Evolutionary conservation across 805 yeast genomes (phyloP), one percentile per base, ranked within the genome.

Genomic region (Myxozyma lipomycoides): DNA sequence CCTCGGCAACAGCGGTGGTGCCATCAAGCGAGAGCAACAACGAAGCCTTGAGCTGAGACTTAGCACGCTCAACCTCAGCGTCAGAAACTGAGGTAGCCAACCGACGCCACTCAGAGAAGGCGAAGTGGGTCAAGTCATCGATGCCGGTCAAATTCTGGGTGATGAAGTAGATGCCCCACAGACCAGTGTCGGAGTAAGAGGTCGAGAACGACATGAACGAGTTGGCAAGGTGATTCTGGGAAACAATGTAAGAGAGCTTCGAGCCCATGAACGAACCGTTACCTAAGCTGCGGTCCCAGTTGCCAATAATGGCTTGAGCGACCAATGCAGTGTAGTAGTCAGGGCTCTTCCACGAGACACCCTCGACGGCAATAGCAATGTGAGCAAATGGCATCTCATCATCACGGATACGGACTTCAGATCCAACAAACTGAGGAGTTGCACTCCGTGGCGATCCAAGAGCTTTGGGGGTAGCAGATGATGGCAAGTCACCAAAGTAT

Each of bases 151-250:
- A 77, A 64, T 82, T 83, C 61, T 91, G 96, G 21, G 95, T 81
- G 5, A 88, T 87, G 53, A 93, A 76, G 67, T 93, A 93, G 62
- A 91, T 84, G 32, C 99, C 99, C 97, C 97, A 91, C 47, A 93
- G 73, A 6, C 99, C 99, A 10, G 96, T 86, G 70, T 93, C 99
- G 9, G 96, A 90, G 70, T 93, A 93, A 1, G 96, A 86, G 1
- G 99, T 93, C 26, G 96, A 86, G 71, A 91, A 93, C 4, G 96
- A 88, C 95, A 89, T 85, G 72, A 84, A 93, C 5, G 96, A 86
- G 71, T 93, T 93, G 49, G 97, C 96, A 52, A 89, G 72, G 55
- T 76, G 75, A 52, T 81, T 77, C 61, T 74, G 73, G 30, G 84
- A 76, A 23, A 84, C 81, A 25, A 81, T 78, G 44, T 73, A 69